phyloP scores from a whole-genome alignment of 345 rosid genomes.

The Citrus reticulata region DNA sequence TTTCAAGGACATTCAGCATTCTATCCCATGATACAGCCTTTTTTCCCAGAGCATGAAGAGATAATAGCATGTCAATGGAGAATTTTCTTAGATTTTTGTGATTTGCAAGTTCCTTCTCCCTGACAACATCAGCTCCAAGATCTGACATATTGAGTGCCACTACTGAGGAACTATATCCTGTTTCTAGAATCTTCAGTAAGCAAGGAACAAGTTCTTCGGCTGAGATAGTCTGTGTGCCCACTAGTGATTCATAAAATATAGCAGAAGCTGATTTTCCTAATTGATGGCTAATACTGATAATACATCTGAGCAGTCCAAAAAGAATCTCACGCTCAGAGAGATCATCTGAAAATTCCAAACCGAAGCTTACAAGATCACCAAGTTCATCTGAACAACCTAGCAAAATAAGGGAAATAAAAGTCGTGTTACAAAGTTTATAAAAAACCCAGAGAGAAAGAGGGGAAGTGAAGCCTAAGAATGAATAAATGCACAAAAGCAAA shows the following conservation, averaged over 20 bases:
- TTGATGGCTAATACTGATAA: conserved; percentile 60
- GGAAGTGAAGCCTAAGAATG: neutral
- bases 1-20: conserved; percentile 59
- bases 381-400: conserved; percentile 58
- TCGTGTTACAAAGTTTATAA: neutral
- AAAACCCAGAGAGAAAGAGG: neutral
- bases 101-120: conserved; percentile 60
- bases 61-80: conserved; percentile 66
- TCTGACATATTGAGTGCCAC: conserved; percentile 35
- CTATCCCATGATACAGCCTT: conserved; percentile 77
- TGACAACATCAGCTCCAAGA: conserved; percentile 56
- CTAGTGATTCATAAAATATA: conserved; percentile 69
- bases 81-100: conserved; percentile 78
- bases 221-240: conserved; percentile 51
- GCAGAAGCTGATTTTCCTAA: conserved; percentile 74
- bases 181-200: conserved; percentile 73
- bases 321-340: conserved; percentile 54
- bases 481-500: neutral
- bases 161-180: conserved; percentile 59
- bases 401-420: conserved; percentile 15
- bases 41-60: conserved; percentile 54
- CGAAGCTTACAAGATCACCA: conserved; percentile 35
- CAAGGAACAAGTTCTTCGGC: conserved; percentile 71
- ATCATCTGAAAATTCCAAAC: conserved; percentile 40
- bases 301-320: conserved; percentile 62